These are phyloP conservation scores for Cercospora zeae-maydis DNA, from an alignment of 2,329 filamentous ascomycete genomes.

Conservation along the genomic window DNA sequence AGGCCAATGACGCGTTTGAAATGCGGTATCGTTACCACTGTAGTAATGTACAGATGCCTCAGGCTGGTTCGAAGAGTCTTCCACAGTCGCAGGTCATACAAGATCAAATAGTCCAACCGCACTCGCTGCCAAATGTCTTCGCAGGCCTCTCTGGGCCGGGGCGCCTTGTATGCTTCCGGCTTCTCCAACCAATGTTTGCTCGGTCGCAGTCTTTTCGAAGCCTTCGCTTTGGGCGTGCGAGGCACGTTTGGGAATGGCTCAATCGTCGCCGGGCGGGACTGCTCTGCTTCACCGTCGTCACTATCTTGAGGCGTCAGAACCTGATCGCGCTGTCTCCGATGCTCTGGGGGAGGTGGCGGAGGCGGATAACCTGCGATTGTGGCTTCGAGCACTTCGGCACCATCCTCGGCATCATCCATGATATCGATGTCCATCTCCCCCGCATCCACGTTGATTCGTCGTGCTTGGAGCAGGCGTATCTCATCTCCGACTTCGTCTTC, in stretches of 20 bases:
- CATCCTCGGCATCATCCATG: slow-evolving; percentile 54
- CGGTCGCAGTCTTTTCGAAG: slow-evolving; percentile 55
- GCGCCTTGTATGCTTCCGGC: slow-evolving; percentile 59
- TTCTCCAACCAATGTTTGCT: slow-evolving; percentile 84
- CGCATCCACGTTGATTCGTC: slow-evolving; percentile 29
- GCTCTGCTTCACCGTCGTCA: slow-evolving; percentile 43
- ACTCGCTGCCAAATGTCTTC: slow-evolving; percentile 89
- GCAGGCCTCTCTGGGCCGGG: slow-evolving; percentile 55
- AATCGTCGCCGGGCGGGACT: slow-evolving; percentile 41
- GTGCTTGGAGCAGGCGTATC: slow-evolving; percentile 18
- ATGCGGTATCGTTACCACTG: slow-evolving; percentile 88
- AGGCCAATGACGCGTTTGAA: slow-evolving; percentile 93
- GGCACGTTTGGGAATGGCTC: slow-evolving; percentile 61
- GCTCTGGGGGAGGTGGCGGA: slow-evolving; percentile 57
- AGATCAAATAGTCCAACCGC: slow-evolving; percentile 85
- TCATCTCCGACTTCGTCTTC: slow-evolving; percentile 48
- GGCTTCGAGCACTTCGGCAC: slow-evolving; percentile 71
- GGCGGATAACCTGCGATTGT: slow-evolving; percentile 72
- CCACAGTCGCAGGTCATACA: slow-evolving; percentile 95
- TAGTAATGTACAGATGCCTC: slow-evolving; percentile 90
- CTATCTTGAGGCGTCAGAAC: slow-evolving; percentile 34
- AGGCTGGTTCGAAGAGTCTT: slow-evolving; percentile 90
- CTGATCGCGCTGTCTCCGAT: slow-evolving; percentile 21
- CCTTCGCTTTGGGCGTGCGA: slow-evolving; percentile 63
- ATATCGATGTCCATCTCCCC: slow-evolving; percentile 50